Conservation (phyloP, 305 asterid species). For the Fraxinus dipetala region DNA sequence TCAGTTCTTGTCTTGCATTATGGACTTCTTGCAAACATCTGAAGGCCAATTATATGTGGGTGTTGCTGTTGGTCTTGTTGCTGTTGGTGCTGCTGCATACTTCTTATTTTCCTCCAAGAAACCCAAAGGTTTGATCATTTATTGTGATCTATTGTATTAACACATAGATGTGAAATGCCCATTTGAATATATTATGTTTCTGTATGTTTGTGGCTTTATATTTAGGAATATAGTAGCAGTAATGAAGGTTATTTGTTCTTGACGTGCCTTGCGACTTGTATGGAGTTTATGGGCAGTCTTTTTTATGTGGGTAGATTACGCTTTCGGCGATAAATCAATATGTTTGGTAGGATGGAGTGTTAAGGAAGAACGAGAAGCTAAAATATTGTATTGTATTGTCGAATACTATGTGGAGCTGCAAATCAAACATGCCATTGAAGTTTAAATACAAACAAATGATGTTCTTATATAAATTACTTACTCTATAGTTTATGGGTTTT, state of each 20-base stretch:
- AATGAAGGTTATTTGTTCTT: neutral
- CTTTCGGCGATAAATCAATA: constrained; percentile 18
- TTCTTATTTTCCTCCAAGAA: constrained; percentile 55
- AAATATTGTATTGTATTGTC: neutral
- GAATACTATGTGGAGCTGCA: neutral
- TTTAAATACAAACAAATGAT: neutral
- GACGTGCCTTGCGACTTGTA: constrained; percentile 10
- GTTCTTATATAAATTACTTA: neutral
- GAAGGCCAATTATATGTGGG: constrained; percentile 57
- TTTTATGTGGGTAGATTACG: constrained; percentile 1
- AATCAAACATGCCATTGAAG: neutral
- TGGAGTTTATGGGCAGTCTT: constrained; percentile 15
- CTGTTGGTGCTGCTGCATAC: constrained; percentile 50
- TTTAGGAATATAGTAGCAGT: constrained; percentile 1
- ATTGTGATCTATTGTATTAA: constrained; percentile 4
- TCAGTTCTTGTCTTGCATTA: constrained; percentile 20
- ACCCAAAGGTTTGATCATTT: constrained; percentile 47
- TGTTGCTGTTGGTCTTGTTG: constrained; percentile 51
- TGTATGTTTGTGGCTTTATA: neutral
- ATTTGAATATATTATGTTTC: neutral
- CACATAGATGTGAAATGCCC: neutral
- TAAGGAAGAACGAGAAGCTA: neutral
- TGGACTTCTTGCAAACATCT: constrained; percentile 63
- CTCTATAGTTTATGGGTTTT: constrained; percentile 16
- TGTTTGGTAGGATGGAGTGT: neutral